phyloP scores from a whole-genome alignment of 805 yeast species.

The Candida orba region DNA sequence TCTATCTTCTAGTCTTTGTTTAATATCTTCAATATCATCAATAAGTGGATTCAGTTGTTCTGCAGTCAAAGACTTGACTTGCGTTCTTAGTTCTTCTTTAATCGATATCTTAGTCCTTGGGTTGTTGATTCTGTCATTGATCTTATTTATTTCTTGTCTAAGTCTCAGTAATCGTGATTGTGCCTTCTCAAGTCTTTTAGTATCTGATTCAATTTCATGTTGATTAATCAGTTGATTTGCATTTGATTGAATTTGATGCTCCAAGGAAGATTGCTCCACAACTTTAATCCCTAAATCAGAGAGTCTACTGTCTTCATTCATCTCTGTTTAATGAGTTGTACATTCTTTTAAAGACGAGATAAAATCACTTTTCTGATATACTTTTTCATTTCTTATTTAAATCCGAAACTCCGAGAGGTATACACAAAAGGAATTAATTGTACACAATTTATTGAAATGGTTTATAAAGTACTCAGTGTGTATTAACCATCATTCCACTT shows the following conservation, averaged over 20 bases:
- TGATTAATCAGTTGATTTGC: slow-evolving; percentile 57
- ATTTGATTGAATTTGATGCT: slow-evolving; percentile 56
- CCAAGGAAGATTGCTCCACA: slow-evolving; percentile 78
- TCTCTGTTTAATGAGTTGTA: not conserved
- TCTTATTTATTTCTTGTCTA: slow-evolving; percentile 33
- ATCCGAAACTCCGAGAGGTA: not conserved
- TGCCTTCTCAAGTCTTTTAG: slow-evolving; percentile 67
- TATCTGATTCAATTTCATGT: slow-evolving; percentile 67
- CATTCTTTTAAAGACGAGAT: not conserved
- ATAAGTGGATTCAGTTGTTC: slow-evolving; percentile 47
- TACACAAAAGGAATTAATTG: not conserved
- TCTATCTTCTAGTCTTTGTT: slow-evolving; percentile 34
- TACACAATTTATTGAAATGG: not conserved
- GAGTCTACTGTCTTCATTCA: not conserved
- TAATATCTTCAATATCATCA: slow-evolving; percentile 59
- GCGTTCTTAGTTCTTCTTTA: slow-evolving; percentile 44
- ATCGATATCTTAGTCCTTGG: slow-evolving; percentile 61
- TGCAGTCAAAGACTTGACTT: slow-evolving; percentile 42
- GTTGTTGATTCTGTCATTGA: slow-evolving; percentile 42
- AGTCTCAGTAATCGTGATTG: slow-evolving; percentile 38
- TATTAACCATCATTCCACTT: too few relatives aligned
- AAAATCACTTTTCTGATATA: not conserved
- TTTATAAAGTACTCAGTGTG: too few relatives aligned
- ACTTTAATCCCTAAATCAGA: slow-evolving; percentile 41
- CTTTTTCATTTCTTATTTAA: not conserved